Conservation (phyloP, 805 yeast genomes). For the Monosporozyma siamensis region DNA sequence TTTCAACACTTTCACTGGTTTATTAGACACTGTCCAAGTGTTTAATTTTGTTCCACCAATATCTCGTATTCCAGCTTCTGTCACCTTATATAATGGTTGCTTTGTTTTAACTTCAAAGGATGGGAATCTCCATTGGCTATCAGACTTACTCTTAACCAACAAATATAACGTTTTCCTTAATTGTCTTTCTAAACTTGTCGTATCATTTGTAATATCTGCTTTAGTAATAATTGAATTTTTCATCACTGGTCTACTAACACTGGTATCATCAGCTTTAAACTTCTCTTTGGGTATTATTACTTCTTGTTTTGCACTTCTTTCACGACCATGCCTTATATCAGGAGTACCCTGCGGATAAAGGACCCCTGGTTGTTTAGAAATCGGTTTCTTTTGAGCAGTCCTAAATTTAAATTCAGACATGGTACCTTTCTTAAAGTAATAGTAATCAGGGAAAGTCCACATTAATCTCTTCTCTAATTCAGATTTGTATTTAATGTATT, state of each 20-base stretch:
- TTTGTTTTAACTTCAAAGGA: slow-evolving; percentile 40
- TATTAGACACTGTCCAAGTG: slow-evolving; percentile 84
- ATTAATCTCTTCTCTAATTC: slow-evolving; percentile 82
- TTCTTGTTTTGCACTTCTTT: slow-evolving; percentile 73
- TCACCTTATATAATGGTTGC: slow-evolving; percentile 57
- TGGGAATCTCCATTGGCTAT: slow-evolving; percentile 68
- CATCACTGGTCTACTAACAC: slow-evolving; percentile 43
- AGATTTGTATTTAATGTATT: slow-evolving; percentile 73
- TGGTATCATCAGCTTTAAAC: slow-evolving; percentile 23
- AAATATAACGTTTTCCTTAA: slow-evolving; percentile 75
- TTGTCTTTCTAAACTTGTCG: slow-evolving; percentile 64
- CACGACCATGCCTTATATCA: slow-evolving; percentile 80
- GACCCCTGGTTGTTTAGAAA: slow-evolving; percentile 60
- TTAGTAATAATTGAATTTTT: slow-evolving; percentile 66
- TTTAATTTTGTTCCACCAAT: slow-evolving; percentile 71
- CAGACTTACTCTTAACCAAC: slow-evolving; percentile 40
- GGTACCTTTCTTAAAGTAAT: slow-evolving; percentile 83
- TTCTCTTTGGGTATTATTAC: slow-evolving; percentile 65
- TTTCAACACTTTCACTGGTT: slow-evolving; percentile 68
- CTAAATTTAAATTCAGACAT: slow-evolving; percentile 74
- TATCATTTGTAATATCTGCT: slow-evolving; percentile 61
- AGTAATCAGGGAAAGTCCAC: slow-evolving; percentile 97
- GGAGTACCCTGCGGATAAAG: slow-evolving; percentile 80
- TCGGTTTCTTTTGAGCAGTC: slow-evolving; percentile 68
- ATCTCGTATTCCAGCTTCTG: slow-evolving; percentile 60